Evolutionary conservation across 2,329 filamentous ascomycete genomes (phyloP), one percentile per base, ranked within the genome.

Genomic region (Cytospora schulzeri): DNA sequence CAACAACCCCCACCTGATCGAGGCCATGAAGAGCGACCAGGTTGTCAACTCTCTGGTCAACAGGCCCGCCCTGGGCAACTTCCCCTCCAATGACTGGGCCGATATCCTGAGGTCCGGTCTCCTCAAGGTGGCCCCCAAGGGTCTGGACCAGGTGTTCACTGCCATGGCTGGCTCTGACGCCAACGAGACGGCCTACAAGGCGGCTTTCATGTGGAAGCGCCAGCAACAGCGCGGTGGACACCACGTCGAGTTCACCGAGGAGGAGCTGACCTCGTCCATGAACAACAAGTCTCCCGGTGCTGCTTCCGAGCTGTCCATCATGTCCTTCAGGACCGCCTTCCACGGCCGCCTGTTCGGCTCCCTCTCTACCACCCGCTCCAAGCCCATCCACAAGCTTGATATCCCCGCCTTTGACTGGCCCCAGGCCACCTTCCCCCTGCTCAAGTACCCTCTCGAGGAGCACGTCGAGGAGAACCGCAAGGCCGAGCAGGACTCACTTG

Each of bases 391-490:
- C 84, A 97, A 97, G 81, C 82, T 97, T 71, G 93, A 97, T 75
- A 96, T 97, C 71, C 93, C 93, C 28, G 91, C 93, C 73, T 97
- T 97, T 73, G 91, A 97, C 83, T 97, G 93, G 93, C 93, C 93
- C 31, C 91, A 94, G 77, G 92, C 92, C 22, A 87, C 91, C 63
- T 97, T 97, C 84, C 93, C 93, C 12, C 73, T 80, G 68, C 85
- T 96, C 74, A 93, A 93, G 78, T 97, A 97, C 78, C 93, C 93
- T 0, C 87, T 97, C 7, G 89, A 93, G 70, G 82, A 92, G 70
- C 87, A 95, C 76, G 89, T 78, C 26, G 86, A 87, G 70, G 92
- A 95, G 79, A 97, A 97, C 76, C 87, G 85, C n/a, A 82, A 83
- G 66, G 91, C 92, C 73, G 93, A 97, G 79, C 83, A 91, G 70